Evolutionary conservation across 2,329 filamentous ascomycete species (phyloP).

Genomic region (Ilyonectria mors-panacis): DNA sequence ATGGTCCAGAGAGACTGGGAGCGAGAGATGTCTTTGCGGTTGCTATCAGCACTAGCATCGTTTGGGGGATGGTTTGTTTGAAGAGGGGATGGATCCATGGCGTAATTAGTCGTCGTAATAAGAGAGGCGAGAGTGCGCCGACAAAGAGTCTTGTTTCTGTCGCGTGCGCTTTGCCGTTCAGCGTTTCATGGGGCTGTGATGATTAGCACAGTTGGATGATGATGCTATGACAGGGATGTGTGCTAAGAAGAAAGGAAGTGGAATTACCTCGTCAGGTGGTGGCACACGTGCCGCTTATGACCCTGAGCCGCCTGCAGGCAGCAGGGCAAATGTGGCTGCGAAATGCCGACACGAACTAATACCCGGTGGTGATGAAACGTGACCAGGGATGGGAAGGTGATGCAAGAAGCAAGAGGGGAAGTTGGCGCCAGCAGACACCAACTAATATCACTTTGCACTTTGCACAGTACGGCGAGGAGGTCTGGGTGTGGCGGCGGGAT

Average conservation of each 20-base stretch:
- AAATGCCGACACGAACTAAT: constrained; percentile 30
- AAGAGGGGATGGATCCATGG: constrained; percentile 34
- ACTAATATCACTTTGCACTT: not conserved
- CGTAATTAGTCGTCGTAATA: constrained; percentile 5
- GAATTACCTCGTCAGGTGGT: constrained; percentile 20
- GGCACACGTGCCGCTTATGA: constrained; percentile 37
- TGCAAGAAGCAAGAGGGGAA: constrained; percentile 2
- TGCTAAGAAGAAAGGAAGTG: constrained; percentile 7
- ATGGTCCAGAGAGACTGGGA: constrained; percentile 66
- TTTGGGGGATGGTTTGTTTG: constrained; percentile 1
- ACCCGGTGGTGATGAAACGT: constrained; percentile 26
- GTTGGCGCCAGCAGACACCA: not conserved
- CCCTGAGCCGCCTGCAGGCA: constrained; percentile 20
- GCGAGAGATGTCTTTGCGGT: constrained; percentile 41
- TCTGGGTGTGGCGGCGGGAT: not conserved
- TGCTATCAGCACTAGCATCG: constrained; percentile 20
- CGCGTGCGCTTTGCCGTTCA: constrained; percentile 9
- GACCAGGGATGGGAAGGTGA: constrained; percentile 19
- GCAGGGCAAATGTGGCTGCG: constrained; percentile 21
- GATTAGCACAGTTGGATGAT: constrained; percentile 20
- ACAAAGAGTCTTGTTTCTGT: constrained; percentile 8
- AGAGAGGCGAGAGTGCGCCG: constrained; percentile 6
- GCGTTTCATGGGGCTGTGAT: constrained; percentile 16
- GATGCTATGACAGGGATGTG: constrained; percentile 16
- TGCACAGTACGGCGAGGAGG: too few relatives aligned